Percentiles rank a stretch among this genome's conserved stretches.
These are phyloP conservation scores for Candida sojae DNA, from an alignment of 1,139 yeast species.

Conservation along the genomic window DNA sequence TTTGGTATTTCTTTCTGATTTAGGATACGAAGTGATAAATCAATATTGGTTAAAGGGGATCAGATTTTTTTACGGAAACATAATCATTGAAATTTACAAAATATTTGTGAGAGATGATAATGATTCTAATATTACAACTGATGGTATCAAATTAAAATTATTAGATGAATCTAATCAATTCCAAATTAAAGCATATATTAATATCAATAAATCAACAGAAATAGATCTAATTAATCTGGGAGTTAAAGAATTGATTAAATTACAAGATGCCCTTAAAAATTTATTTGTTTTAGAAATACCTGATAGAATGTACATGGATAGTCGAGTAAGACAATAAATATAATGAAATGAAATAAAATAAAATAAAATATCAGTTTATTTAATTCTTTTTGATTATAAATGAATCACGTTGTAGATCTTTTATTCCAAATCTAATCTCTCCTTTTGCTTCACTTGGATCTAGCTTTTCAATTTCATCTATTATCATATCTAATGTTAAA, in stretches of 20 bases:
- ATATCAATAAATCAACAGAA: constrained; percentile 73
- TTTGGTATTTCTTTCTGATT: constrained; percentile 54
- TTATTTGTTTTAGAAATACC: constrained; percentile 71
- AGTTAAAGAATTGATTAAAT: constrained; percentile 56
- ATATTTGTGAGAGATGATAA: constrained; percentile 45
- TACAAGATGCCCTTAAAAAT: constrained; percentile 68
- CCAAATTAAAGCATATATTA: constrained; percentile 67
- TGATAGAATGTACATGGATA: constrained; percentile 79
- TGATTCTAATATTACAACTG: constrained; percentile 18
- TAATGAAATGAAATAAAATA: background rate
- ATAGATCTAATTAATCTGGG: constrained; percentile 70
- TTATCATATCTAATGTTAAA: constrained; percentile 23
- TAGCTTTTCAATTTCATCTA: constrained; percentile 22
- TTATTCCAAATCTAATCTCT: constrained; percentile 20
- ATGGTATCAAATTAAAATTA: constrained; percentile 37
- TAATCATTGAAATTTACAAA: constrained; percentile 62
- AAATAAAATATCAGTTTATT: too few relatives aligned
- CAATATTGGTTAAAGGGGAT: constrained; percentile 71
- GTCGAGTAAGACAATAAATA: constrained; percentile 35
- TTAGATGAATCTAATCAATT: constrained; percentile 59
- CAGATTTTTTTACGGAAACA: constrained; percentile 63
- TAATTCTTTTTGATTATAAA: constrained; percentile 4
- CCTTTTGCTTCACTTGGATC: constrained; percentile 29
- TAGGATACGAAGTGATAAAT: constrained; percentile 70
- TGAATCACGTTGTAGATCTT: constrained; percentile 5